Percentiles rank a stretch among this genome's conserved stretches.
Evolutionary conservation across 2,329 filamentous ascomycete genomes (phyloP).

Genomic region (Dissoconium aciculare): DNA sequence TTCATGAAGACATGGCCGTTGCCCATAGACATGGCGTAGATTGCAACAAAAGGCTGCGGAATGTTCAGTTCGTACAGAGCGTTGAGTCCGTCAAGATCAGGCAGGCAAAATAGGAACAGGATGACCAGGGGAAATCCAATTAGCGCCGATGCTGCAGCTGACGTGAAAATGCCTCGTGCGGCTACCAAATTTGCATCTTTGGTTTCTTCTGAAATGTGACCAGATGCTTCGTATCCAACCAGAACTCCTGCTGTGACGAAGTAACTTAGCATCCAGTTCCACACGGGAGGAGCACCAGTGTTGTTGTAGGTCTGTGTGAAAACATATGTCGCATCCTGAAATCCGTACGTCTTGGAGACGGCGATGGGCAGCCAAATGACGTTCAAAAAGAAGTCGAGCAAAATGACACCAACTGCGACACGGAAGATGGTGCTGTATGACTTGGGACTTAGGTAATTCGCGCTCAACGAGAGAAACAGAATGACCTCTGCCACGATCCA

Average conservation of each 20-base stretch:
- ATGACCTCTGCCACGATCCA: constrained; percentile 41
- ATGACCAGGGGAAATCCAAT: constrained; percentile 43
- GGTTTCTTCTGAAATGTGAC: constrained; percentile 47
- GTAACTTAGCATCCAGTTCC: constrained; percentile 50
- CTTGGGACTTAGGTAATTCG: constrained; percentile 27
- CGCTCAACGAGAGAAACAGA: constrained; percentile 27
- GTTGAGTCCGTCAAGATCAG: constrained; percentile 37
- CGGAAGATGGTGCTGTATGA: constrained; percentile 38
- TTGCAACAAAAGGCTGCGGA: constrained; percentile 43
- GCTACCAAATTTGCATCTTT: constrained; percentile 43
- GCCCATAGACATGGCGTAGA: constrained; percentile 43
- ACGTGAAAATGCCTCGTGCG: constrained; percentile 46
- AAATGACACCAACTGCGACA: constrained; percentile 35
- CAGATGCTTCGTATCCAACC: constrained; percentile 47
- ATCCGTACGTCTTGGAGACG: constrained; percentile 40
- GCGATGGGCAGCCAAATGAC: constrained; percentile 47
- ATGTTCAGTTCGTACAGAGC: constrained; percentile 41
- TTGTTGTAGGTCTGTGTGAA: constrained; percentile 47
- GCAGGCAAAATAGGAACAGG: constrained; percentile 45
- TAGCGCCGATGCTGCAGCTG: constrained; percentile 41
- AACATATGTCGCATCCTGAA: constrained; percentile 43
- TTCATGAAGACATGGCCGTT: constrained; percentile 47
- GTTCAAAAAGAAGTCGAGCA: constrained; percentile 45
- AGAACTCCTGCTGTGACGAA: constrained; percentile 45
- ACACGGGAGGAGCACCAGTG: constrained; percentile 35